Evolutionary conservation across 2,329 filamentous ascomycete genomes (phyloP).

Genomic region (Didymosphaeria variabile): DNA sequence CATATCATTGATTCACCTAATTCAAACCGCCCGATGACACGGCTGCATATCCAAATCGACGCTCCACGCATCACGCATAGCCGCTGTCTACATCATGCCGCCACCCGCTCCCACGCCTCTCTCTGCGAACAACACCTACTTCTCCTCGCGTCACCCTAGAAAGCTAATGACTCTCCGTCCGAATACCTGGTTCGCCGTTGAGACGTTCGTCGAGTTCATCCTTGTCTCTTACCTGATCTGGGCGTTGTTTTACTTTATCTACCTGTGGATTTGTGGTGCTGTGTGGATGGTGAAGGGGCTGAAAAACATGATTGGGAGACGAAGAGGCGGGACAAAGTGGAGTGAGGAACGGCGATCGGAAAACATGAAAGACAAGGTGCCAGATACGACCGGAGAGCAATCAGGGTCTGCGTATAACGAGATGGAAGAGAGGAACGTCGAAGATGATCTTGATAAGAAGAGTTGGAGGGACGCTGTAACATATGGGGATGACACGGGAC

Average conservation of each 20-base stretch:
- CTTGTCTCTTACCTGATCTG: constrained; percentile 18
- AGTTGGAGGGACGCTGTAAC: neutral
- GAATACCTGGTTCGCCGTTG: constrained; percentile 8
- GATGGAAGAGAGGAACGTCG: neutral
- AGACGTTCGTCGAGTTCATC: constrained; percentile 18
- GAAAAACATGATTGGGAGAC: neutral
- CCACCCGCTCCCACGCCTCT: neutral
- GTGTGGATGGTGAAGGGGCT: constrained; percentile 9
- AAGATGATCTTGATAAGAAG: neutral
- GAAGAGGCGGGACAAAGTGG: neutral
- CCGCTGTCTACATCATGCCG: constrained; percentile 3
- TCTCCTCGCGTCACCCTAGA: neutral
- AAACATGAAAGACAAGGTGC: neutral
- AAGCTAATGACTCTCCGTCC: constrained; percentile 7
- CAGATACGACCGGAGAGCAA: neutral
- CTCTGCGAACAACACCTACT: neutral
- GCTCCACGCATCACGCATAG: neutral
- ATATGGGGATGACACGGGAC: neutral
- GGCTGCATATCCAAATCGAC: neutral
- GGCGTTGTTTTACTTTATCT: constrained; percentile 22
- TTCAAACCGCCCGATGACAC: neutral
- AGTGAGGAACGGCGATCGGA: neutral
- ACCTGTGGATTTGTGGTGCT: constrained; percentile 15
- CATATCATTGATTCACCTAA: neutral
- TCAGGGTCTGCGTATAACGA: neutral